Evolutionary conservation across 179 eudicot species (phyloP).

Genomic region (Vitellaria paradoxa): DNA sequence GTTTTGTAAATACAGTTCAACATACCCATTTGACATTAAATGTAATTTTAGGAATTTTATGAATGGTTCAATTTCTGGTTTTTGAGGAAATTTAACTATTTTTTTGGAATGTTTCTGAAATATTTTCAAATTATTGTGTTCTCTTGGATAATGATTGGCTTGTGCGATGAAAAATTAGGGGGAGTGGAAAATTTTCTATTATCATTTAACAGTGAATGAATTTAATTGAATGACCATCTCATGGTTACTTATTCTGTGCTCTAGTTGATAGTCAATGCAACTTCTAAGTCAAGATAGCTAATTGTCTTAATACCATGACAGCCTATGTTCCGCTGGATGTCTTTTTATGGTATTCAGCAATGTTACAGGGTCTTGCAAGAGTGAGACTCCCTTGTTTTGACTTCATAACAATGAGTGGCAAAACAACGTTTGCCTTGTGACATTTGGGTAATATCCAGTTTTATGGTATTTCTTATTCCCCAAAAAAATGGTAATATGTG

Average conservation of each 20-base stretch:
- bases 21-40: neutral
- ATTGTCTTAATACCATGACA: neutral
- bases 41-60: neutral
- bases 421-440: neutral
- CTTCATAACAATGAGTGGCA: neutral
- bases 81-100: too few relatives aligned
- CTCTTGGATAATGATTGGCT: too few relatives aligned
- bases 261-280: neutral
- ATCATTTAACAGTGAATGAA: too few relatives aligned
- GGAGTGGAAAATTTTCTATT: too few relatives aligned
- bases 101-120: too few relatives aligned
- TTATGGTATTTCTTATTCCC: neutral
- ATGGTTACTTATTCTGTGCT: neutral
- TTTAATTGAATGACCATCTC: too few relatives aligned
- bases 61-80: too few relatives aligned
- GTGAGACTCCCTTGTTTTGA: neutral
- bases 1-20: too few relatives aligned
- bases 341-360: neutral
- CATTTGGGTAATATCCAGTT: neutral
- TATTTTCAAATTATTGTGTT: too few relatives aligned
- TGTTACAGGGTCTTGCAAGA: neutral
- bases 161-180: too few relatives aligned
- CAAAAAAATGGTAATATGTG: neutral
- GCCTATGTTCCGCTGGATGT: neutral
- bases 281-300: neutral